Evolutionary conservation across 169 alveolate genomes (phyloP), one percentile per base, ranked within the genome.

Genomic region (Toxoplasma gondii): DNA sequence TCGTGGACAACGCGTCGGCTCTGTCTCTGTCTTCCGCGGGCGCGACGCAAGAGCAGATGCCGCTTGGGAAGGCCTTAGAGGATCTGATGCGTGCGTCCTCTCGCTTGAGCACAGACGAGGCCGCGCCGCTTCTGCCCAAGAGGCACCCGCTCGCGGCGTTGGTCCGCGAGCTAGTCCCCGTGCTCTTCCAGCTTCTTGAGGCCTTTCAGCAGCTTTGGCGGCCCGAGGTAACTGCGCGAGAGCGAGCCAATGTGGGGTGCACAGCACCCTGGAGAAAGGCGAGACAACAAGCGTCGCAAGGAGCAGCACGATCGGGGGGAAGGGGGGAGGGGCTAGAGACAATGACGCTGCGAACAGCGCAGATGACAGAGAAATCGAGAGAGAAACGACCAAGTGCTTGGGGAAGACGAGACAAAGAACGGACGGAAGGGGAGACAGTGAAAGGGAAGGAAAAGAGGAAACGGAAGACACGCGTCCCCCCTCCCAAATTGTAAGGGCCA

Each of bases 81-180:
- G 94, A 91, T 69, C 84, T 91, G 44, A 64, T 91, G 83, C 91
- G 1, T 29, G 90, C 34, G 90, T 64, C 69, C 53, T 36, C 84
- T 9, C 45, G n/a, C 43, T 0, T 27, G 86, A 39, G 91, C 53
- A 58, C 87, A 87, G 39, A 74, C 91, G 80, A 74, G 88, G n/a
- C 36, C 67, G 86, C 39, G 49, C 86, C n/a, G 34, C 84, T 91
- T 74, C 91, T 91, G 91, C 94, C 91, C 0, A 80, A 84, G 86
- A 39, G 94, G 24, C 94, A 91, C 44, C 94, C 94, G 44, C 69
- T 91, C 17, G 94, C 94, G 1, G 54, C 94, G 4, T 67, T 81
- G 0, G 86, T 91, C 44, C 90, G 36, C 43, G 69, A 54, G 5
- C 44, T 91, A 45, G 90, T 81, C 44, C 94, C 94, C 0, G 31